phyloP scores from a whole-genome alignment of 441 rosid genomes.

The Eutrema salsugineum region DNA sequence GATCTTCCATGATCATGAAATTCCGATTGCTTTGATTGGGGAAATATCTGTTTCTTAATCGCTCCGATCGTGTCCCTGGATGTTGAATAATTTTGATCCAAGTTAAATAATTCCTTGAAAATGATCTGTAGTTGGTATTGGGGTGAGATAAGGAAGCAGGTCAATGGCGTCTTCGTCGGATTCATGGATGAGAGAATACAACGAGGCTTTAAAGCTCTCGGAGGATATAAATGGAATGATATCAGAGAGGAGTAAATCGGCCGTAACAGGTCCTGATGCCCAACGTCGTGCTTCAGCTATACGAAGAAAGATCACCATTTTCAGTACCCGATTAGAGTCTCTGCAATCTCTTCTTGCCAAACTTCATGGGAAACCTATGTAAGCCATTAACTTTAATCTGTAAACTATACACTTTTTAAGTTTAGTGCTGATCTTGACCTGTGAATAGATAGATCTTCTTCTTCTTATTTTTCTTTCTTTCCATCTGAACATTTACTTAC shows the following conservation, averaged over 20 bases:
- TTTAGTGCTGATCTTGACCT: no score
- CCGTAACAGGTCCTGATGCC: constrained; percentile 69
- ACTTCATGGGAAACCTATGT: constrained; percentile 77
- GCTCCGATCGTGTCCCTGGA: background rate
- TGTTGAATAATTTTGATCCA: background rate
- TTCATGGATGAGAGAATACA: constrained; percentile 83
- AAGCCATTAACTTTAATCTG: constrained; percentile 24
- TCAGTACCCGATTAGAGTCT: constrained; percentile 79
- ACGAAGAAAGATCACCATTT: constrained; percentile 82
- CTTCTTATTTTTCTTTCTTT: background rate
- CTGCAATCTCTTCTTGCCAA: constrained; percentile 66
- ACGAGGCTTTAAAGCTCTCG: constrained; percentile 71
- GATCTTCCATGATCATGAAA: background rate
- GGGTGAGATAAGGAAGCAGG: constrained; percentile 15
- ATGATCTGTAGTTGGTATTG: background rate
- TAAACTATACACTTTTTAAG: no score
- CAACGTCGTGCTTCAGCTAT: constrained; percentile 89
- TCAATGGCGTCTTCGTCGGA: constrained; percentile 74
- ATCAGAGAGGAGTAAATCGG: constrained; percentile 50
- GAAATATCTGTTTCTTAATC: background rate
- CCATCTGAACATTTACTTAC: background rate
- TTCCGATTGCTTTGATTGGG: background rate
- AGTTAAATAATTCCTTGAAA: background rate
- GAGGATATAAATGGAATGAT: constrained; percentile 90
- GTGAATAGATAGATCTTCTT: background rate